Evolutionary conservation across 2,329 filamentous ascomycete species (phyloP).

Genomic region (Diplodia corticola): DNA sequence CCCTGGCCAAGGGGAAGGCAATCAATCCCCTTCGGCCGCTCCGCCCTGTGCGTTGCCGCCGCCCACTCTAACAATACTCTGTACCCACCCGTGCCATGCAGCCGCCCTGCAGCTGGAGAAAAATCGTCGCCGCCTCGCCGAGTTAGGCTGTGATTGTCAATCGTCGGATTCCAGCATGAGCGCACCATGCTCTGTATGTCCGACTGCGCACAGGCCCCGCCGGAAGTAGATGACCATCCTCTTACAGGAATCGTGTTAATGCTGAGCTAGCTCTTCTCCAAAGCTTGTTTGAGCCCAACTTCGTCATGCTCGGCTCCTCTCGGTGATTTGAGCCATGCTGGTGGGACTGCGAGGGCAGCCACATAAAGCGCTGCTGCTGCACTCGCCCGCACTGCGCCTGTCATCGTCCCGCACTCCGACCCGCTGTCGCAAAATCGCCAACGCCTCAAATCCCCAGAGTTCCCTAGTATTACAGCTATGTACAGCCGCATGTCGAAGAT

Average conservation of each 20-base stretch:
- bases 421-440: background rate
- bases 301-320: slow-evolving; percentile 16
- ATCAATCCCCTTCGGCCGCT: background rate
- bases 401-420: background rate
- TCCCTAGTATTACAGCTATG: slow-evolving; percentile 4
- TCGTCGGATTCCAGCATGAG: slow-evolving; percentile 1
- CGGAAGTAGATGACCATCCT: background rate
- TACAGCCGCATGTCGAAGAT: background rate
- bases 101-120: background rate
- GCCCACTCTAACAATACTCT: background rate
- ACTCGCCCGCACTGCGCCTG: background rate
- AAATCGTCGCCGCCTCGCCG: background rate
- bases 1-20: background rate
- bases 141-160: slow-evolving; percentile 1
- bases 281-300: background rate
- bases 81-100: background rate
- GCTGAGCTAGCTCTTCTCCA: background rate
- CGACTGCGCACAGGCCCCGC: background rate
- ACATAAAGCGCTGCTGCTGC: slow-evolving; percentile 7
- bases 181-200: background rate
- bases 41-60: background rate
- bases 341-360: background rate
- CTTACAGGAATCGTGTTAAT: slow-evolving; percentile 9
- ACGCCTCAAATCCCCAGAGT: background rate
- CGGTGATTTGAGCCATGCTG: background rate